These are phyloP conservation scores for Candida montana DNA, from an alignment of 805 yeast species.

Conservation along the genomic window DNA sequence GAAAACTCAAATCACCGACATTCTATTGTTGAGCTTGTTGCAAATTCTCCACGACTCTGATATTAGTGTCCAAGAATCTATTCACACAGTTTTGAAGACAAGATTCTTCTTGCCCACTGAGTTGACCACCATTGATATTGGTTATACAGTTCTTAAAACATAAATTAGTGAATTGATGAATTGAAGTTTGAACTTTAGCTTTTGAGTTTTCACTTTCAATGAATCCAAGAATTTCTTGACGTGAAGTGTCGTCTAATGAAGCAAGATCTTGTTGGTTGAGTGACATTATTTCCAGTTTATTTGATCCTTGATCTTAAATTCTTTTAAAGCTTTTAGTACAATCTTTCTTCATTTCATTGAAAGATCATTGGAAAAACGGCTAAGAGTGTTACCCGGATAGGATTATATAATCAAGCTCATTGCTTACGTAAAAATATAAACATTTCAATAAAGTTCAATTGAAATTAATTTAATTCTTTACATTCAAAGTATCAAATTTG, in stretches of 20 bases:
- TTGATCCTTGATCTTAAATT: too few relatives aligned
- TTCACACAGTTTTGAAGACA: conserved; percentile 81
- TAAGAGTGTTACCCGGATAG: too few relatives aligned
- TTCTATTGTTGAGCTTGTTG: conserved; percentile 18
- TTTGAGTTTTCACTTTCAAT: conserved; percentile 80
- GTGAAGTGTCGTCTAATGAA: conserved; percentile 59
- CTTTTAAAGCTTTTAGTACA: too few relatives aligned
- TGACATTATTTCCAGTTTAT: too few relatives aligned
- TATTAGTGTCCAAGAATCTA: conserved; percentile 82
- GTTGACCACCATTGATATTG: conserved; percentile 38
- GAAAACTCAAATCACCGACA: neutral
- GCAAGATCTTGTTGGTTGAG: conserved; percentile 37
- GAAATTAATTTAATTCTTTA: too few relatives aligned
- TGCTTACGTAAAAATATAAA: too few relatives aligned
- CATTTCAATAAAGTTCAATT: too few relatives aligned
- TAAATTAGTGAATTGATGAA: conserved; percentile 83
- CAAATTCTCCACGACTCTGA: conserved; percentile 60
- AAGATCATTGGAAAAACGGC: too few relatives aligned
- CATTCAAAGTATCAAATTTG: too few relatives aligned
- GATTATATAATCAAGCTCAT: too few relatives aligned
- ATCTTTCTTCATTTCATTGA: too few relatives aligned
- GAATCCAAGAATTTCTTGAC: conserved; percentile 69
- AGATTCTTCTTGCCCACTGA: conserved; percentile 55
- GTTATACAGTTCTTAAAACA: conserved; percentile 84
- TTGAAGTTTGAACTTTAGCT: conserved; percentile 80